Evolutionary conservation across 305 asterid genomes (phyloP), one percentile per base, ranked within the genome.

Genomic region (Solanum chacoense): DNA sequence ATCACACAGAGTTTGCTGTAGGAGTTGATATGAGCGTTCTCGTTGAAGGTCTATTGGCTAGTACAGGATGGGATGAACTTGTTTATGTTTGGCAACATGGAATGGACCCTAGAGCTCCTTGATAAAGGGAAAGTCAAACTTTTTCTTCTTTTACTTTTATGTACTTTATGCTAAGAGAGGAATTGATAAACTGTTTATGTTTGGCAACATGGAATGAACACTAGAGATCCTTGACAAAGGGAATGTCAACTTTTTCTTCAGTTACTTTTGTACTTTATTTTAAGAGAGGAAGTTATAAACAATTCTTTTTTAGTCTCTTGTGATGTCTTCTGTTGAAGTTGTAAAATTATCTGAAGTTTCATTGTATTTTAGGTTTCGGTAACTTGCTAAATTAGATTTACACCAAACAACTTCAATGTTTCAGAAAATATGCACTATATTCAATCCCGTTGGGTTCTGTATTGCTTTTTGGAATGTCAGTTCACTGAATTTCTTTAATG

Each of bases 41-140:
- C 2, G 98, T 97, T 8, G 99, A 97, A 10, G 99, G 99, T 87
- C 98, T 97, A 69, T 87, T 97, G 92, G 99, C 99, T 31, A 97
- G 99, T 89, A 94, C 99, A 1, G 99, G 99, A 32, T 97, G 99
- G 99, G 99, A 97, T 83, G 99, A 97, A 92, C 96, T 95, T 72
- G 98, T 94, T 87, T 96, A 96, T 63, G 98, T 96, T 69, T 97
- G 99, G 99, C 99, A 94, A 91, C 98, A 97, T 24, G 99, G 99
- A 22, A 95, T 94, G 38, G 99, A 97, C 90, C 99, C 99, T 18
- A 94, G 98, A 91, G 98, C 99, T 3, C 92, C 96, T 38, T 96
- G 93, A 97, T 28, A 35, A 59, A 28, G 72, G 88, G 90, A 85
- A 85, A 80, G 87, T 40, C 72, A 55, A 11, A 40, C 24, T 40